Conservation (phyloP, 73 alveolate genomes). For the Durusdinium trenchii region DNA sequence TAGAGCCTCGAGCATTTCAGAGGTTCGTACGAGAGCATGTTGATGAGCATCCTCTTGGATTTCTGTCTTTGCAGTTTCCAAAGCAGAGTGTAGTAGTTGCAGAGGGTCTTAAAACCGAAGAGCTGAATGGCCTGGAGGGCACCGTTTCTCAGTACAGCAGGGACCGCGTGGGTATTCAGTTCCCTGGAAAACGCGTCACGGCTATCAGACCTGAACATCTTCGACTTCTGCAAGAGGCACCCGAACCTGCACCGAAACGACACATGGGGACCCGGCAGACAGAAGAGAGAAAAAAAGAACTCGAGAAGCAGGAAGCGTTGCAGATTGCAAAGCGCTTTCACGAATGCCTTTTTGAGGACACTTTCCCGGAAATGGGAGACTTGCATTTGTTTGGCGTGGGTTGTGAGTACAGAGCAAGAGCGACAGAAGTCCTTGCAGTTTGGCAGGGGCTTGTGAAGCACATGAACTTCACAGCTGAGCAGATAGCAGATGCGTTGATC, state of each 20-base stretch:
- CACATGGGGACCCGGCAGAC: constrained; percentile 41
- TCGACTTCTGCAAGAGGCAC: constrained; percentile 42
- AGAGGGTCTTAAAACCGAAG: background rate
- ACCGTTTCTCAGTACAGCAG: constrained; percentile 42
- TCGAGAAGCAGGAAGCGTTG: constrained; percentile 77
- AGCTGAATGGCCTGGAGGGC: constrained; percentile 60
- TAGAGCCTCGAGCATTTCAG: constrained; percentile 77
- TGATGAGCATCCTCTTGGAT: constrained; percentile 50
- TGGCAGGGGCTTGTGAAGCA: constrained; percentile 90
- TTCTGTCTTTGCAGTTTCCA: constrained; percentile 61
- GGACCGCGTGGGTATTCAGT: constrained; percentile 72
- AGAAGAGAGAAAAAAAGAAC: constrained; percentile 25
- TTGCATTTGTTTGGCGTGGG: constrained; percentile 81
- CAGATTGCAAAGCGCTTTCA: constrained; percentile 68
- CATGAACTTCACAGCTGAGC: constrained; percentile 66
- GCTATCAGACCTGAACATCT: constrained; percentile 64
- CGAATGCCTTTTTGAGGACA: constrained; percentile 81
- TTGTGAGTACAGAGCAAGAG: constrained; percentile 76
- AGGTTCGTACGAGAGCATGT: constrained; percentile 8
- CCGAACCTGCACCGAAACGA: constrained; percentile 62
- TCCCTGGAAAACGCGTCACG: background rate
- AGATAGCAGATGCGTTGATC: constrained; percentile 63
- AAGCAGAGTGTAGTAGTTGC: constrained; percentile 36
- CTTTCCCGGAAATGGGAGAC: constrained; percentile 90
- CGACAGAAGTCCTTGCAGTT: constrained; percentile 88